phyloP scores from a whole-genome alignment of 176 grass and related monocot genomes.

The Rhipidocladum racemiflorum region DNA sequence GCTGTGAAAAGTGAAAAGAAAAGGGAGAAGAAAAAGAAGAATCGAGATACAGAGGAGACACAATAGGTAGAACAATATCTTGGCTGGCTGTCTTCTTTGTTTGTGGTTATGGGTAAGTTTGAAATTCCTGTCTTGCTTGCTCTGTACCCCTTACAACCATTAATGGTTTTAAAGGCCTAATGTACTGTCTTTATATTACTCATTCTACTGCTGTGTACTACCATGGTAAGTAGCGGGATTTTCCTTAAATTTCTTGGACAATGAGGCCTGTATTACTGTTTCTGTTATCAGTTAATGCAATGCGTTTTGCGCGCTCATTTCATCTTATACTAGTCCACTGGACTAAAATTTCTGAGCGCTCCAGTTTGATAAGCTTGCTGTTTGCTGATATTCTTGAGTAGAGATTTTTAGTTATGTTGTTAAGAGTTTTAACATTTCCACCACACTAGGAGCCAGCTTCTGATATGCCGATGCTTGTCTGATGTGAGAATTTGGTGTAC shows the following conservation, averaged over 20 bases:
- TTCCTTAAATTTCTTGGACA: constrained; percentile 12
- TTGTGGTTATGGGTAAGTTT: neutral
- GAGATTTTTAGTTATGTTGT: no score
- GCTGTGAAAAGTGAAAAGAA: constrained; percentile 74
- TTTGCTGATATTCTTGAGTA: neutral
- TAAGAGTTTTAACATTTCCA: neutral
- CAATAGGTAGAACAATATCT: constrained; percentile 21
- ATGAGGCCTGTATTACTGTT: neutral
- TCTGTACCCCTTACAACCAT: constrained; percentile 7
- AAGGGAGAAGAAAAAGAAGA: constrained; percentile 81
- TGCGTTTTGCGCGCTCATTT: constrained; percentile 10
- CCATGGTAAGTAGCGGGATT: neutral
- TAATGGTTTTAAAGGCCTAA: neutral
- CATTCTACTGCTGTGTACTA: constrained; percentile 11
- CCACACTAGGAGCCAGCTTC: neutral
- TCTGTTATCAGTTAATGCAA: constrained; percentile 14
- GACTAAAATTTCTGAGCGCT: neutral
- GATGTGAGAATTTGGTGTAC: neutral
- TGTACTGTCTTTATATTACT: constrained; percentile 29
- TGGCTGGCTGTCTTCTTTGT: neutral
- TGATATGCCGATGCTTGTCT: neutral
- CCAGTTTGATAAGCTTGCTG: neutral
- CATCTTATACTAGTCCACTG: neutral
- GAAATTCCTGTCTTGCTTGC: constrained; percentile 21
- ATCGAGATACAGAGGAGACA: constrained; percentile 39